These are phyloP conservation scores for Irpex sp. DNA, from an alignment of 1,284 basidiomycete genomes.

Conservation along the genomic window DNA sequence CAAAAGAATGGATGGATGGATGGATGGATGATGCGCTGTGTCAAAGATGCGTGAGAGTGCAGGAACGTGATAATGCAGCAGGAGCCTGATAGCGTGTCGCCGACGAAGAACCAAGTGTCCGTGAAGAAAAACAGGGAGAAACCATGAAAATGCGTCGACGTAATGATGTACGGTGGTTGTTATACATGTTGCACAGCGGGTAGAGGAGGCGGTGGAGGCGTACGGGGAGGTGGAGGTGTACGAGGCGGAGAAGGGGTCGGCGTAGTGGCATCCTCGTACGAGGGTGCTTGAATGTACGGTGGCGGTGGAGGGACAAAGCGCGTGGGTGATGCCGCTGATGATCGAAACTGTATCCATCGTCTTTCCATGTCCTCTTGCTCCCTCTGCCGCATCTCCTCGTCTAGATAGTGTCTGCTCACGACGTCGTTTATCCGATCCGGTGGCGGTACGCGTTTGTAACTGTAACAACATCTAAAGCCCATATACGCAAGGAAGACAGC, in stretches of 20 bases:
- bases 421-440: slow-evolving; percentile 41
- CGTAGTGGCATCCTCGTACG: slow-evolving; percentile 19
- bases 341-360: slow-evolving; percentile 10
- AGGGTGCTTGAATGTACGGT: slow-evolving; percentile 43
- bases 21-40: background rate
- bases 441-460: slow-evolving; percentile 40
- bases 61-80: background rate
- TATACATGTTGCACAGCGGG: background rate
- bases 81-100: background rate
- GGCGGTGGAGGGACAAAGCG: slow-evolving; percentile 23
- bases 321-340: slow-evolving; percentile 3
- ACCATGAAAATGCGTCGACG: background rate
- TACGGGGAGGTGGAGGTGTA: no score
- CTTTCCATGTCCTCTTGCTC: slow-evolving; percentile 23
- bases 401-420: slow-evolving; percentile 43
- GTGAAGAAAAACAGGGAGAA: background rate
- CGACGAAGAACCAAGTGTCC: background rate
- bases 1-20: background rate
- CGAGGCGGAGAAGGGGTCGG: background rate
- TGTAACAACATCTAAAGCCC: slow-evolving; percentile 38
- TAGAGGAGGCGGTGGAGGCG: background rate
- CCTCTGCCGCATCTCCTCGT: slow-evolving; percentile 47
- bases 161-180: background rate
- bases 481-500: slow-evolving; percentile 31
- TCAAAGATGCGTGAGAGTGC: background rate